These are phyloP conservation scores for Pichia nakasei DNA, from an alignment of 805 yeast species.

Conservation along the genomic window DNA sequence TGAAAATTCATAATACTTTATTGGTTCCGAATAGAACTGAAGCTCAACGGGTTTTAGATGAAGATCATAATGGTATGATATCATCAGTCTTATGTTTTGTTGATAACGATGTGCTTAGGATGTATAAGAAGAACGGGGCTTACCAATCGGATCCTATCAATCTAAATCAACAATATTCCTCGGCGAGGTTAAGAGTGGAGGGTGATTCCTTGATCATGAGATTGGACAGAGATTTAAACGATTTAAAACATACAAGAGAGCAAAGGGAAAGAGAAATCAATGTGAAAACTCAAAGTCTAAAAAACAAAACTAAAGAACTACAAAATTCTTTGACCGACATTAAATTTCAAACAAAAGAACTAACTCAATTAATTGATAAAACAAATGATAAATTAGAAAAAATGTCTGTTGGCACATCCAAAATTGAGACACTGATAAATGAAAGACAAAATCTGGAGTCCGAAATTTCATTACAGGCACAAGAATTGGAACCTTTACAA, in stretches of 20 bases:
- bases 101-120: constrained; percentile 15
- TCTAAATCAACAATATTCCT: constrained; percentile 12
- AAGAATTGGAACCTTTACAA: constrained; percentile 15
- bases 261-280: constrained; percentile 2
- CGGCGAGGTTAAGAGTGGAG: constrained; percentile 14
- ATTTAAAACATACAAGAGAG: constrained; percentile 7
- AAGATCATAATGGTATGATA: constrained; percentile 21
- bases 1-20: constrained; percentile 49
- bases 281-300: constrained; percentile 11
- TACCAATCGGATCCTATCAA: constrained; percentile 26
- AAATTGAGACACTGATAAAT: constrained; percentile 25
- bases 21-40: constrained; percentile 41
- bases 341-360: constrained; percentile 5
- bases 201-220: constrained; percentile 19
- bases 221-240: constrained; percentile 3
- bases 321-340: constrained; percentile 3
- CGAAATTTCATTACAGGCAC: constrained; percentile 21
- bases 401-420: constrained; percentile 34
- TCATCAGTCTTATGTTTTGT: constrained; percentile 21
- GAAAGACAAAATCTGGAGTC: constrained; percentile 26
- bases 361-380: constrained; percentile 23
- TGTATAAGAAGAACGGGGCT: constrained; percentile 20
- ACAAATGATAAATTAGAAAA: constrained; percentile 34
- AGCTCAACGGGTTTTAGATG: constrained; percentile 39
- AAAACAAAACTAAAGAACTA: constrained; percentile 11